A percentile compares a stretch with the other conserved stretches of the same genome.
Conservation (phyloP, 2,329 filamentous ascomycete genomes). For the Fusarium nurragi region DNA sequence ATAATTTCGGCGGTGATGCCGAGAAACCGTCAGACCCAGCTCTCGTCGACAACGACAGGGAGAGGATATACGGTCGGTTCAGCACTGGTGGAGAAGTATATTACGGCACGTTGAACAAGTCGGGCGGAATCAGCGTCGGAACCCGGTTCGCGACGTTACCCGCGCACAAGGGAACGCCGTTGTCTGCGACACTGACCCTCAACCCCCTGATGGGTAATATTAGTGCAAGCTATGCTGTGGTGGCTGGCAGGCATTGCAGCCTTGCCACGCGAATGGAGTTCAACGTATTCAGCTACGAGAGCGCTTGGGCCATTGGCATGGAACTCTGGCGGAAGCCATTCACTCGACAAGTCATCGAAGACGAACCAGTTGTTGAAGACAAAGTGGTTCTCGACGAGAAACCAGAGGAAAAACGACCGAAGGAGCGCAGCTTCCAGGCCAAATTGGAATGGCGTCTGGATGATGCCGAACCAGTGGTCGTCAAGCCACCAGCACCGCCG, state of each 20-base stretch:
- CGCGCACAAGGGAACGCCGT: slow-evolving; percentile 82
- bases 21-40: slow-evolving; percentile 42
- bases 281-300: slow-evolving; percentile 98
- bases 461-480: slow-evolving; percentile 47
- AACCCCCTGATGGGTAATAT: slow-evolving; percentile 96
- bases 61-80: slow-evolving; percentile 80
- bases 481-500: slow-evolving; percentile 8
- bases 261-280: slow-evolving; percentile 94
- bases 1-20: slow-evolving; percentile 88
- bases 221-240: slow-evolving; percentile 89
- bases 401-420: slow-evolving; percentile 21
- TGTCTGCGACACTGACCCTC: slow-evolving; percentile 91
- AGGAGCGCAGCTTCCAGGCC: slow-evolving; percentile 61
- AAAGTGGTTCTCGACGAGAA: slow-evolving; percentile 43
- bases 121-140: slow-evolving; percentile 88
- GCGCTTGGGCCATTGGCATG: slow-evolving; percentile 88
- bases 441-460: slow-evolving; percentile 63
- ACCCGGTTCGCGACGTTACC: slow-evolving; percentile 89
- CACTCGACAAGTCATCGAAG: slow-evolving; percentile 51
- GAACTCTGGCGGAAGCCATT: slow-evolving; percentile 84
- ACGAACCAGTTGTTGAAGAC: slow-evolving; percentile 34
- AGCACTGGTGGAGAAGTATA: slow-evolving; percentile 93
- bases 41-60: slow-evolving; percentile 53
- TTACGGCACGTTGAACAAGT: slow-evolving; percentile 94
- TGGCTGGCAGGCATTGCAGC: slow-evolving; percentile 82